These are phyloP conservation scores for Neofusicoccum ribis DNA, from an alignment of 2,329 filamentous ascomycete species.

Conservation along the genomic window DNA sequence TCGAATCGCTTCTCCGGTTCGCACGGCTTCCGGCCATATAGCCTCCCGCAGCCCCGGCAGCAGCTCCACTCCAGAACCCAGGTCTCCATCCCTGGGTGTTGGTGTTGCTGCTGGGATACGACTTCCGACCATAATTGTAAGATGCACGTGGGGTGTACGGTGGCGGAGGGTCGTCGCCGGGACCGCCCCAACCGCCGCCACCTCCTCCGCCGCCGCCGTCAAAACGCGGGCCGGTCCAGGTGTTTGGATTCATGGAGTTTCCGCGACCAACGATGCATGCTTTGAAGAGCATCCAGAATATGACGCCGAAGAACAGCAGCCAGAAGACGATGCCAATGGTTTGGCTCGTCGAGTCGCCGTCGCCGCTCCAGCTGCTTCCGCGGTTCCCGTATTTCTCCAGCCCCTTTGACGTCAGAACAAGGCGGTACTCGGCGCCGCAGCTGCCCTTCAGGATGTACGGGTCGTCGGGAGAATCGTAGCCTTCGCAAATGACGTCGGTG, in stretches of 20 bases:
- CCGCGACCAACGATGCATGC: conserved; percentile 41
- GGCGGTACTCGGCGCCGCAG: conserved; percentile 86
- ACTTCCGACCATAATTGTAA: conserved; percentile 22
- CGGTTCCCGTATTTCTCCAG: conserved; percentile 67
- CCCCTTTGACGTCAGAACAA: conserved; percentile 75
- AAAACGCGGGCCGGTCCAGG: conserved; percentile 25
- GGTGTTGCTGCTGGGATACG: conserved; percentile 26
- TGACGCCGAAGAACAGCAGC: conserved; percentile 60
- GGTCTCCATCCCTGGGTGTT: conserved; percentile 60
- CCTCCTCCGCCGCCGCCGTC: conserved; percentile 34
- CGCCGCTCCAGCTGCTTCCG: conserved; percentile 39
- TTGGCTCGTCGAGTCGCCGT: conserved; percentile 30
- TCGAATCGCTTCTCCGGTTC: conserved; percentile 42
- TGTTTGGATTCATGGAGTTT: conserved; percentile 14
- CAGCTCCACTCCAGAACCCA: conserved; percentile 73
- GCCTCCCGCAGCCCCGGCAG: conserved; percentile 67
- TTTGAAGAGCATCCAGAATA: conserved; percentile 63
- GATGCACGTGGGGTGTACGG: conserved; percentile 44
- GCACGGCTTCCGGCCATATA: conserved; percentile 54
- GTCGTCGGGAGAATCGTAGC: conserved; percentile 75
- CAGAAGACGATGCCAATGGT: conserved; percentile 55
- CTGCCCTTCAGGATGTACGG: conserved; percentile 86
- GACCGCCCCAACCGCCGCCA: conserved; percentile 41
- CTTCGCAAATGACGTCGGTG: conserved; percentile 92
- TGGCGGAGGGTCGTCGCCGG: conserved; percentile 52